A percentile compares a stretch with the other conserved stretches of the same genome.
Conservation (phyloP, 2,329 filamentous ascomycete genomes). For the Didymella pinodella region DNA sequence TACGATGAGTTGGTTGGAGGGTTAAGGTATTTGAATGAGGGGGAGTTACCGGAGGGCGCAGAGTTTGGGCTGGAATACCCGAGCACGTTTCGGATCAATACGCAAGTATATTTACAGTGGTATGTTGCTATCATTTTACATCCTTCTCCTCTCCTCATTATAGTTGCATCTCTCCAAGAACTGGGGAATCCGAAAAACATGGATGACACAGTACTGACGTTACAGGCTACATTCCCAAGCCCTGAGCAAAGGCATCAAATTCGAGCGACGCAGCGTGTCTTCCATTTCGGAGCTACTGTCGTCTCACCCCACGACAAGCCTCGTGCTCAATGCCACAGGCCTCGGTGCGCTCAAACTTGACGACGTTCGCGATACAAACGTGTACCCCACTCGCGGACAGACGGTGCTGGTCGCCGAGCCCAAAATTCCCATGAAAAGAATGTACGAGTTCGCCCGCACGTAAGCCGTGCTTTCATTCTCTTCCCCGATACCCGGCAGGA, state of each 20-base stretch:
- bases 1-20: slow-evolving; percentile 54
- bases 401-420: slow-evolving; percentile 73
- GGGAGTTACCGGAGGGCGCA: slow-evolving; percentile 47
- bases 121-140: slow-evolving; percentile 22
- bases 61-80: slow-evolving; percentile 50
- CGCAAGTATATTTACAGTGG: slow-evolving; percentile 50
- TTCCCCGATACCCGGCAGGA: not conserved
- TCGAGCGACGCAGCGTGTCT: slow-evolving; percentile 54
- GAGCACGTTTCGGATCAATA: slow-evolving; percentile 51
- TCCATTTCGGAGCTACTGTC: slow-evolving; percentile 74
- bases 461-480: slow-evolving; percentile 1
- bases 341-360: slow-evolving; percentile 77
- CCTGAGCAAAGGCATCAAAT: slow-evolving; percentile 71
- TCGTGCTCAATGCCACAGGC: slow-evolving; percentile 87
- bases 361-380: slow-evolving; percentile 78
- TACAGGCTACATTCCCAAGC: slow-evolving; percentile 66
- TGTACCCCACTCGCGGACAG: slow-evolving; percentile 81
- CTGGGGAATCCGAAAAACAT: too few relatives aligned
- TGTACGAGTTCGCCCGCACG: slow-evolving; percentile 42
- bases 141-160: too few relatives aligned
- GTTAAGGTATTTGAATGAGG: slow-evolving; percentile 34
- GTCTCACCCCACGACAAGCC: slow-evolving; percentile 68
- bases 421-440: slow-evolving; percentile 48
- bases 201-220: not conserved
- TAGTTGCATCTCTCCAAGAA: too few relatives aligned